phyloP scores from a whole-genome alignment of 2,329 filamentous ascomycete genomes.

The Exophiala sideris region DNA sequence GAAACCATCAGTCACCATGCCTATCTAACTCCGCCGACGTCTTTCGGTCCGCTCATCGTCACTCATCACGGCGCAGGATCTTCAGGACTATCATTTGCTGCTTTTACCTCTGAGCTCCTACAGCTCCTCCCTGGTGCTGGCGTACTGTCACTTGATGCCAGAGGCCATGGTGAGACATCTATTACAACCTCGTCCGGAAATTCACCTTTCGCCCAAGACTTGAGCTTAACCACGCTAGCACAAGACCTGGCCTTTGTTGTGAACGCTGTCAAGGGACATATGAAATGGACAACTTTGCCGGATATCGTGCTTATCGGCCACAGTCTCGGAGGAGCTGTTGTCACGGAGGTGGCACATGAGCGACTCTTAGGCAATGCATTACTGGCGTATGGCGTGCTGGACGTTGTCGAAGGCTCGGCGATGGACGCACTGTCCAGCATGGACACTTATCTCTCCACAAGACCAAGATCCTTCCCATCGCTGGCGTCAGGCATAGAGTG shows the following conservation, averaged over 20 bases:
- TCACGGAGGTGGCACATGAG: slow-evolving; percentile 74
- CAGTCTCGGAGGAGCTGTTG: slow-evolving; percentile 85
- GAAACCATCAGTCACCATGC: slow-evolving; percentile 68
- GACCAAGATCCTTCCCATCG: slow-evolving; percentile 74
- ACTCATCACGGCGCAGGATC: slow-evolving; percentile 94
- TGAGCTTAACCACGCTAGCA: slow-evolving; percentile 69
- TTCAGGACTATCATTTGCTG: slow-evolving; percentile 86
- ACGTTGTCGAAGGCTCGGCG: slow-evolving; percentile 93
- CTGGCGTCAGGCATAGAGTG: slow-evolving; percentile 82
- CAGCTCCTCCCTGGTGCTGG: slow-evolving; percentile 76
- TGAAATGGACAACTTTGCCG: slow-evolving; percentile 72
- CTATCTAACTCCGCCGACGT: slow-evolving; percentile 75
- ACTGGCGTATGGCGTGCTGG: slow-evolving; percentile 83
- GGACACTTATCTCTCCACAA: slow-evolving; percentile 81
- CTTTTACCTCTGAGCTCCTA: slow-evolving; percentile 72
- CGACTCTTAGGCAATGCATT: slow-evolving; percentile 64
- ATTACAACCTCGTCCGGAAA: slow-evolving; percentile 11
- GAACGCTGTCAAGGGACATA: slow-evolving; percentile 60
- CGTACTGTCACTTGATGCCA: slow-evolving; percentile 78
- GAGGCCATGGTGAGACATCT: slow-evolving; percentile 73
- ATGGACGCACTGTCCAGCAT: slow-evolving; percentile 94
- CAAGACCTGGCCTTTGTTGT: slow-evolving; percentile 70
- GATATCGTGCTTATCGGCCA: slow-evolving; percentile 82
- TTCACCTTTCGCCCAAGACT: slow-evolving; percentile 48
- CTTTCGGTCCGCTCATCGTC: slow-evolving; percentile 76